A percentile compares a stretch with the other conserved stretches of the same genome.
These are phyloP conservation scores for Pseudogymnoascus sp. DNA, from an alignment of 2,329 filamentous ascomycete species.

Conservation along the genomic window DNA sequence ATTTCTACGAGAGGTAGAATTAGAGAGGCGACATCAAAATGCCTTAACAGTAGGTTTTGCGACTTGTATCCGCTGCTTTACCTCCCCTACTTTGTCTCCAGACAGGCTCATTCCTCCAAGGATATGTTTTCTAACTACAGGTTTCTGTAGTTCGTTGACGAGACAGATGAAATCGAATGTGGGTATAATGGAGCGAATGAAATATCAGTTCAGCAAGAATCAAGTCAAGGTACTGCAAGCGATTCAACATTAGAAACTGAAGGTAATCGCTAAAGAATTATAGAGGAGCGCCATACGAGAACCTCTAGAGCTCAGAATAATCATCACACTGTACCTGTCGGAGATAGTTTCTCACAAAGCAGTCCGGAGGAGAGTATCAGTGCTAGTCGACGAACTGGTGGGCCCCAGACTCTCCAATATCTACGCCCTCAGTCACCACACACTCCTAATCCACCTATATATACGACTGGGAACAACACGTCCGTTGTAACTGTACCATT, in stretches of 20 bases:
- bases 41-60: not conserved
- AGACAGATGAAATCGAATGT: not conserved
- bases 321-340: not conserved
- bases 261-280: too few relatives aligned
- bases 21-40: not conserved
- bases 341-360: not conserved
- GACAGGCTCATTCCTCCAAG: not conserved
- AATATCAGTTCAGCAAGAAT: not conserved
- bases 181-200: not conserved
- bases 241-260: not conserved
- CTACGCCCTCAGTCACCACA: not conserved
- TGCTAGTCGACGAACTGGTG: not conserved
- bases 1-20: not conserved
- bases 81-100: not conserved
- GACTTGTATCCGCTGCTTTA: not conserved
- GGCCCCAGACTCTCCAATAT: not conserved
- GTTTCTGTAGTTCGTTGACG: not conserved
- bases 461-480: not conserved
- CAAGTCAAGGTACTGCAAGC: not conserved
- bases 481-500: not conserved
- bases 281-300: not conserved
- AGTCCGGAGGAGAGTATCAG: not conserved
- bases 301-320: not conserved
- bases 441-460: not conserved
- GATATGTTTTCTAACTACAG: not conserved